phyloP scores from a whole-genome alignment of 371 early-diverging fungal species.

The Actinomucor elegans region DNA sequence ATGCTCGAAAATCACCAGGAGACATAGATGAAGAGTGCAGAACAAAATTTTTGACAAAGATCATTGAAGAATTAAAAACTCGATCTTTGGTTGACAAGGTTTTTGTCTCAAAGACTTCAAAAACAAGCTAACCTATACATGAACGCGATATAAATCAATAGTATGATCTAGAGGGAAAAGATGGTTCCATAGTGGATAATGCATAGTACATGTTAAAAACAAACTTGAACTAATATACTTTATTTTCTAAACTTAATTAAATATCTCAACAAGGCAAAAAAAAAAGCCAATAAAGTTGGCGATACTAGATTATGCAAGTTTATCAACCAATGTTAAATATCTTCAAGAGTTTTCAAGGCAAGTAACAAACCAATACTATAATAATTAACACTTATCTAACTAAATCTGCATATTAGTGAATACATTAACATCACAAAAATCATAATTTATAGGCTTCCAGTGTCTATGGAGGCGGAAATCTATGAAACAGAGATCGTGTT shows the following conservation, averaged over 20 bases:
- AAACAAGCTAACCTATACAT: slow-evolving; percentile 7
- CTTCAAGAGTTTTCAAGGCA: slow-evolving; percentile 19
- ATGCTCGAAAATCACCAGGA: slow-evolving; percentile 4
- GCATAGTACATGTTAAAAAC: slow-evolving; percentile 12
- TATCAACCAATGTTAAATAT: slow-evolving; percentile 14
- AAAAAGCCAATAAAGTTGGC: slow-evolving; percentile 14
- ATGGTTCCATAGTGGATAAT: slow-evolving; percentile 16
- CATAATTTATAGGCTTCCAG: slow-evolving; percentile 18
- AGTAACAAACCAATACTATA: slow-evolving; percentile 17
- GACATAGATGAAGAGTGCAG: slow-evolving; percentile 8
- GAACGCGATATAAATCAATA: slow-evolving; percentile 10
- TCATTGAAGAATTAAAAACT: slow-evolving; percentile 10
- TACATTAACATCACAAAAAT: slow-evolving; percentile 17
- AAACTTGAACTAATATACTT: slow-evolving; percentile 19
- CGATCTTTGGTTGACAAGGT: slow-evolving; percentile 9
- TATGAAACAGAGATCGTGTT: slow-evolving; percentile 16
- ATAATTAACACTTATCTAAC: too few relatives aligned
- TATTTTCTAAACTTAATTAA: slow-evolving; percentile 18
- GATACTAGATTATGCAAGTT: slow-evolving; percentile 16
- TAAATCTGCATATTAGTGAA: too few relatives aligned
- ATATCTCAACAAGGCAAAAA: slow-evolving; percentile 9
- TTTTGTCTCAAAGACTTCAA: slow-evolving; percentile 11
- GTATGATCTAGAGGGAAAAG: slow-evolving; percentile 1
- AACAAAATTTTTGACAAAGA: slow-evolving; percentile 2
- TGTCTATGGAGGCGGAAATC: slow-evolving; percentile 18